phyloP scores from a whole-genome alignment of 306 rosid genomes.

The Dalbergia cultrata region DNA sequence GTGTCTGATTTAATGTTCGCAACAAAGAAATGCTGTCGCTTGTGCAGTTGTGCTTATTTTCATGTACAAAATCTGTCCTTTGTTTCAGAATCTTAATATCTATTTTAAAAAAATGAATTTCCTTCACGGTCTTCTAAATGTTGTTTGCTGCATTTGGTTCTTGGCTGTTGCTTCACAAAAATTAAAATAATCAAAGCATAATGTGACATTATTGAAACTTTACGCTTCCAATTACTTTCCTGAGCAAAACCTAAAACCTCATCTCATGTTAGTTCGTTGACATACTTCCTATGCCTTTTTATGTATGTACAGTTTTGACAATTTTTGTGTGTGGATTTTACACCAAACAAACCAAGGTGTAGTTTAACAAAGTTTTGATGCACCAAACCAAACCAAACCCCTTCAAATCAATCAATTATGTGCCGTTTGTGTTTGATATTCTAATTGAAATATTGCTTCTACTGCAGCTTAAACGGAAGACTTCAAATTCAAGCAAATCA shows the following conservation, averaged over 20 bases:
- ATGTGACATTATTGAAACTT: conserved; percentile 4
- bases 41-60: conserved; percentile 30
- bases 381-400: conserved; percentile 51
- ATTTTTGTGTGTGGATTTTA: conserved; percentile 51
- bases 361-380: conserved; percentile 31
- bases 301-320: conserved; percentile 3
- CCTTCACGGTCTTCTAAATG: conserved; percentile 15
- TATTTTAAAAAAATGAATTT: conserved; percentile 11
- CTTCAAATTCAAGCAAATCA: conserved; percentile 82
- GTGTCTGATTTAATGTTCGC: conserved; percentile 32
- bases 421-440: conserved; percentile 1
- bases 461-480: conserved; percentile 77
- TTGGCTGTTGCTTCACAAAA: conserved; percentile 22
- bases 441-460: conserved; percentile 45
- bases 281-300: not conserved
- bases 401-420: conserved; percentile 20
- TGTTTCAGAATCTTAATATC: conserved; percentile 39
- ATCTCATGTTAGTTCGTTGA: conserved; percentile 24
- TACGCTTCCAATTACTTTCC: not conserved
- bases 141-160: conserved; percentile 34
- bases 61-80: conserved; percentile 19
- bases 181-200: conserved; percentile 35
- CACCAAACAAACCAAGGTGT: conserved; percentile 47
- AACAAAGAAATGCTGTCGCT: conserved; percentile 26
- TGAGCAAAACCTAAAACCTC: not conserved